phyloP scores from a whole-genome alignment of 805 yeast species.

The Pichia kluyveri region DNA sequence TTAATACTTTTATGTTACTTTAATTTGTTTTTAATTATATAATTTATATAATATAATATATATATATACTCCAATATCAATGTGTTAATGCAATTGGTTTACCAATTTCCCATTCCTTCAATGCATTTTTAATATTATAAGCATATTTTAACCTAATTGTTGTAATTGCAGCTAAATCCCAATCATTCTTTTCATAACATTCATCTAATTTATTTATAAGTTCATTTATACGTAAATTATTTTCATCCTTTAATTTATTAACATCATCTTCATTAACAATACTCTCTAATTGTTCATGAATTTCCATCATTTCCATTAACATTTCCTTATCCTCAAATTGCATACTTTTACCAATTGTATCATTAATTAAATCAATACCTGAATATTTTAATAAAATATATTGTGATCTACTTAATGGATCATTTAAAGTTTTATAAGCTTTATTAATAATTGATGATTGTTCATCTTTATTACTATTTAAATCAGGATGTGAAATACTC shows the following conservation, averaged over 20 bases:
- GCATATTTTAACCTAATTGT: conserved; percentile 76
- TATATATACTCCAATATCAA: conserved; percentile 17
- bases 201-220: conserved; percentile 37
- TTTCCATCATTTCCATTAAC: conserved; percentile 70
- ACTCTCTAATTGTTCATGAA: conserved; percentile 74
- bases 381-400: conserved; percentile 38
- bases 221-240: conserved; percentile 43
- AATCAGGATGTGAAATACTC: conserved; percentile 76
- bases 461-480: conserved; percentile 15
- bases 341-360: conserved; percentile 37
- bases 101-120: conserved; percentile 73
- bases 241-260: conserved; percentile 40
- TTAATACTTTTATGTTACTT: not conserved
- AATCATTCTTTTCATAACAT: conserved; percentile 39
- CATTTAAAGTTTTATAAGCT: conserved; percentile 64
- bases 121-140: conserved; percentile 65
- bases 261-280: conserved; percentile 54
- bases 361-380: conserved; percentile 49
- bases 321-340: conserved; percentile 38
- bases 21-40: not conserved
- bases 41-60: not conserved
- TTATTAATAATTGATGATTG: conserved; percentile 46
- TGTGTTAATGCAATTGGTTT: conserved; percentile 59
- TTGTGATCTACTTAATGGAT: conserved; percentile 66
- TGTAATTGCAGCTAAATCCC: conserved; percentile 51